Base-by-base conservation (phyloP, 2,329 filamentous ascomycete species). In the Ophiosphaerella herpotricha region DNA sequence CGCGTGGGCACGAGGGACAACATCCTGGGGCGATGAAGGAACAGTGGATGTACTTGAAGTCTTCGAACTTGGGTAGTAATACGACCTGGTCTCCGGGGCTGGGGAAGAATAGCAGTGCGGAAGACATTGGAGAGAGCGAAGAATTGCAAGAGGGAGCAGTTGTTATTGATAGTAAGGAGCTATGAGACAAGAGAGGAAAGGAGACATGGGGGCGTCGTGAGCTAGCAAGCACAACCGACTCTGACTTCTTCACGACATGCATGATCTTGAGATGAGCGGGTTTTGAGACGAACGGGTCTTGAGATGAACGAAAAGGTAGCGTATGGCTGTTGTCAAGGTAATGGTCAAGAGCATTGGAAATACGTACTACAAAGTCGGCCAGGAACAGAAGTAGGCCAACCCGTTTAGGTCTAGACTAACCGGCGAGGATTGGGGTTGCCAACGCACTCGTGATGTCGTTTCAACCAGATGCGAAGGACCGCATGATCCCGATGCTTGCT, bases 1-100 rank as follows among this genome's bases (percentile, higher is more conserved):
- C 63, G 63, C 21, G 54, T 46, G 18, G 56, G 52, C 49, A 66
- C 62, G 34, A 72, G 57, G 42, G 70, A 61, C 54, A 70, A 60
- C 67, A 73, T 72, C 21, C 45, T 57, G 51, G 45, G 35, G 23
- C 12, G 9, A 32, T 5, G 18, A 21, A n/a, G 33, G 26, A 32
- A 14, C 35, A 34, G 36, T 34, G 42, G 26, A 31, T 49, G 42
- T 14, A 26, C 31, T 16, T 33, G 14, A 29, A n/a, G 33, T 23
- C 12, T 11, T 31, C 23, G 12, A 24, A 13, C 7, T 42, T 16
- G 31, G 21, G 23, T 47, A 47, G 18, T 23, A 41, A 47, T 47
- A 42, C 16, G 29, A 16, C 23, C 31, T 24, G n/a, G 13, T 14
- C 29, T 13, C 14, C 34, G 16, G 23, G 29, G n/a, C 26, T 29